Evolutionary conservation across 495 filamentous ascomycete species (phyloP), one percentile per base, ranked within the genome.

Genomic region (Cryomyces minteri): DNA sequence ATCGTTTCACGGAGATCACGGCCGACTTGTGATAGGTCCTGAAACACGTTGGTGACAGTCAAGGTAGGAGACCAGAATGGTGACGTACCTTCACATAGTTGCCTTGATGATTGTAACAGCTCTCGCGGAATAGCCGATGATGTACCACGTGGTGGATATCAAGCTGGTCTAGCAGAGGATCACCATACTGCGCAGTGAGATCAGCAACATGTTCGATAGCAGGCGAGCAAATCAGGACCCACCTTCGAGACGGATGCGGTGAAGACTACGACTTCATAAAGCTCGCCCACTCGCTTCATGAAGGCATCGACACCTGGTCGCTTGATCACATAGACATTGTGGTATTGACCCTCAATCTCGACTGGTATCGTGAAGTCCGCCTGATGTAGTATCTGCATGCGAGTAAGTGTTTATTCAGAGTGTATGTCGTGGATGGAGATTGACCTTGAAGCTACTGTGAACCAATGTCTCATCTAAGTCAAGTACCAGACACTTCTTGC

Each of bases 261-360:
- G 58, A 99, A 99, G 40, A 99, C 88, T 38, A 99, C 90, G 33
- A 99, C 85, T 60, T 99, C 90, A 57, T 96, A 99, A 39, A 99
- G 68, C 64, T 99, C 90, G 38, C 90, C 90, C 32, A 99, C 86
- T 31, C 90, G 72, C 64, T 96, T 99, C 86, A 99, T 94, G 62
- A 99, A 99, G 50, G 88, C 77, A 58, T 99, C 90, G 11, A 96
- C 90, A 30, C 90, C 90, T 25, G 90, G 90, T 45, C 90, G 77
- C 63, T 99, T 99, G 60, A 96, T 96, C 42, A 99, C 90, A 60
- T 99, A 99, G 40, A 99, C 93, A 53, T 99, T 99, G 62, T 99
- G 90, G 58, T 87, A 95, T 59, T 94, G 90, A 11, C 90, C 90
- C 62, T 99, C 90, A 48, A 99, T 99, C 59, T 99, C 90, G 32